Evolutionary conservation across 805 yeast species (phyloP).

Genomic region (Pichia californica): DNA sequence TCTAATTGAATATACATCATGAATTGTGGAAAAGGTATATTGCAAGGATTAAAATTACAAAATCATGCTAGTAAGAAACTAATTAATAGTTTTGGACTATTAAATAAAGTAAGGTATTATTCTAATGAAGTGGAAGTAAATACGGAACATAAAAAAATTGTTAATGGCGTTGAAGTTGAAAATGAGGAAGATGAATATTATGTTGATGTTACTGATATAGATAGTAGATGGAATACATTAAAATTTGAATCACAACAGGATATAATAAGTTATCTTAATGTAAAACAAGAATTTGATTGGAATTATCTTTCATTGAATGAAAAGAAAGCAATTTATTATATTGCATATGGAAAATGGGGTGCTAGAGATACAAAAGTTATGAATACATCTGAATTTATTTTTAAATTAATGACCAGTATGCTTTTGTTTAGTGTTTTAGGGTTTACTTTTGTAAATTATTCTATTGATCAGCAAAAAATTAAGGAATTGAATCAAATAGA

Average conservation of each 20-base stretch:
- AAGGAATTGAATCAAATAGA: constrained; percentile 7
- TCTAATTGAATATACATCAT: too few relatives aligned
- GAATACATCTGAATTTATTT: constrained; percentile 28
- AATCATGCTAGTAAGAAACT: too few relatives aligned
- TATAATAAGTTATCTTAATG: constrained; percentile 30
- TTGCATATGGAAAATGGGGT: constrained; percentile 60
- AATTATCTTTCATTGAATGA: constrained; percentile 39
- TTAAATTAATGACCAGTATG: constrained; percentile 28
- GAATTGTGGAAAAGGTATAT: neutral
- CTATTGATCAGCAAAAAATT: constrained; percentile 23
- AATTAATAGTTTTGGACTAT: too few relatives aligned
- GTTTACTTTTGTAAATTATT: constrained; percentile 27
- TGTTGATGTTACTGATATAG: constrained; percentile 28
- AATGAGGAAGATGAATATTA: constrained; percentile 23
- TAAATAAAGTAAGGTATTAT: too few relatives aligned
- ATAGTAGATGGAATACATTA: constrained; percentile 29
- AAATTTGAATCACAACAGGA: constrained; percentile 31
- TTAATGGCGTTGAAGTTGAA: constrained; percentile 1
- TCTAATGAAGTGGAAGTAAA: neutral
- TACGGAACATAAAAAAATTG: neutral
- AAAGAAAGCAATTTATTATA: constrained; percentile 52
- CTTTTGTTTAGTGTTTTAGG: constrained; percentile 31
- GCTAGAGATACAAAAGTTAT: constrained; percentile 36
- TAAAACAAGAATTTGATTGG: constrained; percentile 35
- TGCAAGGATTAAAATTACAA: neutral